Percentiles rank a stretch among this genome's conserved stretches.
These are phyloP conservation scores for Sarocladiaceae sp. DNA, from an alignment of 2,329 filamentous ascomycete species.

Conservation along the genomic window DNA sequence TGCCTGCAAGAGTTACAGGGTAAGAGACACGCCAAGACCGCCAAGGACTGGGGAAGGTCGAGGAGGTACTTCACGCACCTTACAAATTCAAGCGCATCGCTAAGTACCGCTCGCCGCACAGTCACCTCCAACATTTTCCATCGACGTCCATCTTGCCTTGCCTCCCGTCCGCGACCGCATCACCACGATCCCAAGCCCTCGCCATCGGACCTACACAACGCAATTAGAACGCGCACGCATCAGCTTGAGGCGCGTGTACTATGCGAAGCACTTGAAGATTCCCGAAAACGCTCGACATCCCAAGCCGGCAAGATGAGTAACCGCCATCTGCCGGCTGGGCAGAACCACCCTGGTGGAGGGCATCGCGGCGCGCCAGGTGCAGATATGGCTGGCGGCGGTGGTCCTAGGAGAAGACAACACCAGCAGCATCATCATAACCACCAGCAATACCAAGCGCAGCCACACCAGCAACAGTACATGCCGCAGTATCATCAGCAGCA, in stretches of 20 bases:
- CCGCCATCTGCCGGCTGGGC: constrained; percentile 74
- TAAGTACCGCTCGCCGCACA: constrained; percentile 1
- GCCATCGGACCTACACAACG: constrained; percentile 17
- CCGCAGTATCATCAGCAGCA: constrained; percentile 28
- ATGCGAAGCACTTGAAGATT: background rate
- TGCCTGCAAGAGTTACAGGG: background rate
- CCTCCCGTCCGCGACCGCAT: background rate
- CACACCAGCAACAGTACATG: constrained; percentile 28
- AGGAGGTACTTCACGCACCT: background rate
- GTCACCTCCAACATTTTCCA: constrained; percentile 11
- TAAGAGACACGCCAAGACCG: background rate
- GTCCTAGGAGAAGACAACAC: constrained; percentile 10
- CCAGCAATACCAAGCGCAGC: constrained; percentile 11
- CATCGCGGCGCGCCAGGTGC: constrained; percentile 26
- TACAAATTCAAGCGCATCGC: background rate
- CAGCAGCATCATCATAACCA: constrained; percentile 13
- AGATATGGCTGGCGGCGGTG: constrained; percentile 27
- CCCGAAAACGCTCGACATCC: constrained; percentile 26
- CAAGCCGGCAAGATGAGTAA: constrained; percentile 74
- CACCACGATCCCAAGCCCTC: background rate
- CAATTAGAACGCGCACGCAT: background rate
- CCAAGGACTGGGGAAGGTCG: background rate
- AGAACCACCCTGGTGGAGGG: constrained; percentile 41
- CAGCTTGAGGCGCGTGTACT: constrained; percentile 13
- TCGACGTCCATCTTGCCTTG: constrained; percentile 5